Conservation (phyloP, 768 basidiomycete species). For the Asterophora lycoperdoides region DNA sequence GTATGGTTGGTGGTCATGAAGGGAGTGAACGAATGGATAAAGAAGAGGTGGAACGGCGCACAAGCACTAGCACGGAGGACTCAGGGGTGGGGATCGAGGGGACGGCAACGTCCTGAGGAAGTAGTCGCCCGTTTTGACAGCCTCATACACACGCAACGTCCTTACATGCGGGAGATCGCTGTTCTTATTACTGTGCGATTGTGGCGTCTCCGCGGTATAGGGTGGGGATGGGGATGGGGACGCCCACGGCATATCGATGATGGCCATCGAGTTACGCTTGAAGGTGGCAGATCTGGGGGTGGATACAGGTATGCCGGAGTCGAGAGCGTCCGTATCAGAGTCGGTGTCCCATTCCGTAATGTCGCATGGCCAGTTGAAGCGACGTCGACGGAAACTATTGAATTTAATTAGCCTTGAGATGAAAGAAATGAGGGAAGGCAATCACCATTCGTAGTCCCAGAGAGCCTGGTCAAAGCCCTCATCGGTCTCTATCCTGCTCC, state of each 20-base stretch:
- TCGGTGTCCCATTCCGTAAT: slow-evolving; percentile 15
- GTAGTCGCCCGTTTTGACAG: slow-evolving; percentile 34
- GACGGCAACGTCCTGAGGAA: slow-evolving; percentile 17
- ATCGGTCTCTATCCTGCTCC: slow-evolving; percentile 29
- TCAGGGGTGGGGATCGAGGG: slow-evolving; percentile 19
- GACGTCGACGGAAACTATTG: slow-evolving; percentile 57
- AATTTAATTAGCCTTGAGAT: slow-evolving; percentile 7
- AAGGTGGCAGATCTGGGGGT: slow-evolving; percentile 11
- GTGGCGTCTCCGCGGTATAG: slow-evolving; percentile 1
- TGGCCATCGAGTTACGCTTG: slow-evolving; percentile 14
- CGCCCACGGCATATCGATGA: slow-evolving; percentile 15
- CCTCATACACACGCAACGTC: slow-evolving; percentile 48
- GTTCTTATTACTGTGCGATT: slow-evolving; percentile 14
- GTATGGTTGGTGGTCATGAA: neutral
- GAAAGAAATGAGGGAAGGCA: slow-evolving; percentile 10
- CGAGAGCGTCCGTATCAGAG: slow-evolving; percentile 22
- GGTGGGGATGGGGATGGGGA: slow-evolving; percentile 18
- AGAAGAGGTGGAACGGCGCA: neutral
- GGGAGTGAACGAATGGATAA: too few relatives aligned
- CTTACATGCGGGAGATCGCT: slow-evolving; percentile 48
- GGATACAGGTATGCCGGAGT: slow-evolving; percentile 14
- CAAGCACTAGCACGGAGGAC: slow-evolving; percentile 8
- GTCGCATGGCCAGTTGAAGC: slow-evolving; percentile 66
- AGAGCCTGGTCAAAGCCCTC: slow-evolving; percentile 37
- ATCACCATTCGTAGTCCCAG: slow-evolving; percentile 59